These are phyloP conservation scores for Copromyces sp. DNA, from an alignment of 495 filamentous ascomycete species.

Conservation along the genomic window DNA sequence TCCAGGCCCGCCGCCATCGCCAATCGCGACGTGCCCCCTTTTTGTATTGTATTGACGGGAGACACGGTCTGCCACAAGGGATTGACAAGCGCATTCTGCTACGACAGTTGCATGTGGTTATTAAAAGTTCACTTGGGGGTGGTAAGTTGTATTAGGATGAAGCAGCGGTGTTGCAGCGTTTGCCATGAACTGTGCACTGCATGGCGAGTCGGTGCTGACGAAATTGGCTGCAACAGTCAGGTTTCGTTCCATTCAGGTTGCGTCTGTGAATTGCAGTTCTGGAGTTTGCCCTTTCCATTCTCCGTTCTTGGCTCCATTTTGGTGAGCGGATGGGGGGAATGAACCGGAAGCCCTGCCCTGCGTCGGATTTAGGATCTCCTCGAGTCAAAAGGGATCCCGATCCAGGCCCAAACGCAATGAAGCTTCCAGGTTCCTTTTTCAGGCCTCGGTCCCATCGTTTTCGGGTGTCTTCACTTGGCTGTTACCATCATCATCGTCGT, in stretches of 20 bases:
- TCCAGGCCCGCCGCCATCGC: not conserved
- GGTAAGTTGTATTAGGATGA: not conserved
- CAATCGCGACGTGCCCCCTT: not conserved
- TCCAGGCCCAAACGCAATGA: not conserved
- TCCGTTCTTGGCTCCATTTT: not conserved
- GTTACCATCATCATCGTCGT: not conserved
- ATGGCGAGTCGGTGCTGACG: not conserved
- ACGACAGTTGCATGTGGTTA: not conserved
- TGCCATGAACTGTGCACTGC: not conserved
- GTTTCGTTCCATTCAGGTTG: not conserved
- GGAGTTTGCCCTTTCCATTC: not conserved
- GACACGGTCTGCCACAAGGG: not conserved
- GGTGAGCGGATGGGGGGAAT: not conserved
- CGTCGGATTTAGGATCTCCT: not conserved
- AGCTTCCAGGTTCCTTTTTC: not conserved
- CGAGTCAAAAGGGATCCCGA: not conserved
- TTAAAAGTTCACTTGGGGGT: not conserved
- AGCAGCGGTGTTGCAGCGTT: not conserved
- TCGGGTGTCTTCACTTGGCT: not conserved
- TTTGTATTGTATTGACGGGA: not conserved
- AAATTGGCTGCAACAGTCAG: not conserved
- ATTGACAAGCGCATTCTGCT: not conserved
- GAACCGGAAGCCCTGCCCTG: not conserved
- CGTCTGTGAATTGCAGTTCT: not conserved
- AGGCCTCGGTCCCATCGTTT: not conserved